Conservation (phyloP, 306 rosid genomes). For the Inga leiocalycina region DNA sequence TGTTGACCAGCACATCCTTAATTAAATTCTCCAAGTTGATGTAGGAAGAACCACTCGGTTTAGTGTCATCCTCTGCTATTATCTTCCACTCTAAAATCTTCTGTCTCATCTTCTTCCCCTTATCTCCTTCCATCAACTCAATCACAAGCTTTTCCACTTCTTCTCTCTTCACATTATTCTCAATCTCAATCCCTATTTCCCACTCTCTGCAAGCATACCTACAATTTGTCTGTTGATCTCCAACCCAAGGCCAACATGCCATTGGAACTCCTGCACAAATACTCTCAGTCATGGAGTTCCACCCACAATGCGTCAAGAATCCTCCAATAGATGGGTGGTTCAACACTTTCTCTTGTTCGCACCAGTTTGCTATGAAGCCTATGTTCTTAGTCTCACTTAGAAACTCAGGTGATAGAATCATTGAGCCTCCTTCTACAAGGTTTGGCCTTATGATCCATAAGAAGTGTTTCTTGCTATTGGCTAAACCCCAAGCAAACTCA, state of each 20-base stretch:
- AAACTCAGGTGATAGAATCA: not conserved
- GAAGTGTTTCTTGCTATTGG: not conserved
- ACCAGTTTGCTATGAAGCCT: not conserved
- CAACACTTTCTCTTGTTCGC: not conserved
- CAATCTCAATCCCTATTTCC: not conserved
- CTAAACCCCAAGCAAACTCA: slow-evolving; percentile 1
- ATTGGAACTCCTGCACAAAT: not conserved
- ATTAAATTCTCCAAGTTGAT: too few species aligned
- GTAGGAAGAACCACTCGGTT: too few species aligned
- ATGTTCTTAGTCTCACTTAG: not conserved
- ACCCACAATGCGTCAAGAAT: not conserved
- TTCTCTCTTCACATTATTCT: not conserved
- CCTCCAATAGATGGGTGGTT: not conserved
- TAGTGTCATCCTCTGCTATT: too few species aligned
- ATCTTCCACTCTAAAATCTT: too few species aligned
- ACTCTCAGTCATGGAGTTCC: not conserved
- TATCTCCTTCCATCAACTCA: too few species aligned
- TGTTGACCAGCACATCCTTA: too few species aligned
- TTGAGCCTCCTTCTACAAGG: not conserved
- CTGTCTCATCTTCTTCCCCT: not conserved
- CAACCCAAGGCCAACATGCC: not conserved
- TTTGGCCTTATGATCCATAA: not conserved
- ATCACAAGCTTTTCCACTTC: too few species aligned
- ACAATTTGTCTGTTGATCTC: not conserved
- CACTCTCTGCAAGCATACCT: not conserved